Evolutionary conservation across 495 filamentous ascomycete species (phyloP).

Genomic region (Parathielavia hyrcaniae): DNA sequence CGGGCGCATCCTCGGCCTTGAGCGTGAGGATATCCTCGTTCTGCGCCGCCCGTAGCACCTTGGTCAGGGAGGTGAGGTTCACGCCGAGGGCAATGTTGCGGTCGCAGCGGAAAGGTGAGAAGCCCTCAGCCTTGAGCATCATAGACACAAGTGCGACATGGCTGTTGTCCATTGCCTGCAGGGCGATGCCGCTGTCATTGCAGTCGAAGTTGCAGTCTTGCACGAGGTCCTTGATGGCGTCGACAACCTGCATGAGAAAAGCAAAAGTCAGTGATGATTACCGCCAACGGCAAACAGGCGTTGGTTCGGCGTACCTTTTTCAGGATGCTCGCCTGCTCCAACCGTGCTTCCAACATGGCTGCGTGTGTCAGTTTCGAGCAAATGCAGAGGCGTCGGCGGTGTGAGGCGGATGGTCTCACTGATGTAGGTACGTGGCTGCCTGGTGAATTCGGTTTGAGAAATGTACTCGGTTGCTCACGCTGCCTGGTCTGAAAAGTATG

Average conservation of each 20-base stretch:
- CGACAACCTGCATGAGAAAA: constrained; percentile 64
- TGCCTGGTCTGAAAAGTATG: background rate
- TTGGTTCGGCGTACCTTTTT: constrained; percentile 68
- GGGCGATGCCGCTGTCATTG: constrained; percentile 97
- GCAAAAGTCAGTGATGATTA: background rate
- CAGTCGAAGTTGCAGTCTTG: constrained; percentile 99
- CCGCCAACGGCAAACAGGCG: background rate
- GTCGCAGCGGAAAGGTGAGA: constrained; percentile 97
- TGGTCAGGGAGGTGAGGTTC: constrained; percentile 92
- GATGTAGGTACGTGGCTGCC: background rate
- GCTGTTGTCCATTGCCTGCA: constrained; percentile 99
- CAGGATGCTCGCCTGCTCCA: constrained; percentile 88
- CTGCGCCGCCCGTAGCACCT: constrained; percentile 91
- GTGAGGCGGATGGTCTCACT: background rate
- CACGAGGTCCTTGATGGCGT: constrained; percentile 98
- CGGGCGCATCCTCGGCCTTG: constrained; percentile 94
- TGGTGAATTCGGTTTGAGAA: background rate
- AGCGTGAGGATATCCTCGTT: constrained; percentile 92
- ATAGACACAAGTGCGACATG: constrained; percentile 98
- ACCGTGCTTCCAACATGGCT: constrained; percentile 85
- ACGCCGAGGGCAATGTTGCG: constrained; percentile 97
- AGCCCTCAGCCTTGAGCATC: constrained; percentile 92
- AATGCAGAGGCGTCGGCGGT: background rate
- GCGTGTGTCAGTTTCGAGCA: constrained; percentile 15
- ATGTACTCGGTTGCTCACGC: background rate